A percentile compares a stretch with the other conserved stretches of the same genome.
Conservation (phyloP, 306 rosid species). For the Acacia crassicarpa region DNA sequence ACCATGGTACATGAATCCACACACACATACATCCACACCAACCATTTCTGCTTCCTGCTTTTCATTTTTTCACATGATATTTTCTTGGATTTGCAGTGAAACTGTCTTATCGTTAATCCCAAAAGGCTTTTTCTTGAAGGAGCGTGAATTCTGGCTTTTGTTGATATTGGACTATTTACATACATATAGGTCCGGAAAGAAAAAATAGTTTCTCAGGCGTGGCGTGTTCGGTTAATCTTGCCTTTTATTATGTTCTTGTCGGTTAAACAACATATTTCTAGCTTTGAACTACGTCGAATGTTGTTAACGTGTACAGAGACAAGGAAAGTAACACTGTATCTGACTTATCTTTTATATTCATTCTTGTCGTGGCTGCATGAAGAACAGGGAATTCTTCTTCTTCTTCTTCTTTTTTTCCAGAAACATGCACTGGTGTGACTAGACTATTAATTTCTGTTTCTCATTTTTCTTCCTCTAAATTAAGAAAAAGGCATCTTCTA, state of each 20-base stretch:
- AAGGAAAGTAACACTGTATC: slow-evolving; percentile 1
- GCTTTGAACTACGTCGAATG: not conserved
- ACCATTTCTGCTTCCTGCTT: not conserved
- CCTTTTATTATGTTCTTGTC: slow-evolving; percentile 12
- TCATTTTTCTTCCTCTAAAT: not conserved
- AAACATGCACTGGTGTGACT: not conserved
- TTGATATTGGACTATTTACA: not conserved
- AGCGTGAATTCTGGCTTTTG: slow-evolving; percentile 32
- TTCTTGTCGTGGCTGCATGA: not conserved
- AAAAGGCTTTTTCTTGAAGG: slow-evolving; percentile 2
- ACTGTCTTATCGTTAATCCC: not conserved
- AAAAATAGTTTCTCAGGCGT: not conserved
- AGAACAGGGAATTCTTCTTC: no score
- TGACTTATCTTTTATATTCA: slow-evolving; percentile 3
- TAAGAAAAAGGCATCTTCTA: not conserved
- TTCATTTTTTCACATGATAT: not conserved
- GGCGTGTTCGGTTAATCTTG: not conserved
- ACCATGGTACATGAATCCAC: slow-evolving; percentile 35
- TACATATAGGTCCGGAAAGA: not conserved
- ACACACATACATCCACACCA: not conserved
- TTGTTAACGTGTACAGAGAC: not conserved
- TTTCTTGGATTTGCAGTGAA: not conserved
- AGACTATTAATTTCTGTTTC: not conserved
- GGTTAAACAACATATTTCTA: slow-evolving; percentile 7
- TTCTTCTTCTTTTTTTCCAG: no score